These are phyloP conservation scores for Diaporthe aspalathi DNA, from an alignment of 2,329 filamentous ascomycete genomes.

Conservation along the genomic window DNA sequence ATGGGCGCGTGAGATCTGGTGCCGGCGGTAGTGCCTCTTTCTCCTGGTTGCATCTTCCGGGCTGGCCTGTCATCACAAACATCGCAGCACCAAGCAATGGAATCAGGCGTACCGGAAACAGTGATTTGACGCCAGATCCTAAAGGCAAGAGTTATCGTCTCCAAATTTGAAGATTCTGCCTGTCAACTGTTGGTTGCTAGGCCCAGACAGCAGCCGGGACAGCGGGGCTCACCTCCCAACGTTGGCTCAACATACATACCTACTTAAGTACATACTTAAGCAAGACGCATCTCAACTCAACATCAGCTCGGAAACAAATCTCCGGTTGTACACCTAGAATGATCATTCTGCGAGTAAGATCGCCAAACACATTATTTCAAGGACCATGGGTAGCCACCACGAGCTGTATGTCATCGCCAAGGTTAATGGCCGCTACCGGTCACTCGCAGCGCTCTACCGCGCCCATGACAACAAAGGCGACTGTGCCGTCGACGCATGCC, in stretches of 20 bases:
- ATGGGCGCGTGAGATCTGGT: conserved; percentile 41
- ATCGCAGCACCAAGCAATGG: neutral
- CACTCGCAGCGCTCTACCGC: neutral
- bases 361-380: neutral
- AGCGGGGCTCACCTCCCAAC: neutral
- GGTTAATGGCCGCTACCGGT: conserved; percentile 1
- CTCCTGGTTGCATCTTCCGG: neutral
- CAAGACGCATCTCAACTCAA: neutral
- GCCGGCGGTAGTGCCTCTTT: no score
- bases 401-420: conserved; percentile 1
- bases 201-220: neutral
- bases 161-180: neutral
- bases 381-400: neutral
- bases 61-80: neutral
- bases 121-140: neutral
- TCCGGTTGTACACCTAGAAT: no score
- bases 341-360: fast-evolving
- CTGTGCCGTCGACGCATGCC: neutral
- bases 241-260: neutral
- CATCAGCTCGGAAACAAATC: neutral
- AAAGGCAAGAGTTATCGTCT: no score
- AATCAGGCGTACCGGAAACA: neutral
- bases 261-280: no score
- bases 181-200: neutral
- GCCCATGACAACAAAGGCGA: conserved; percentile 3